Conservation (phyloP, 2,329 filamentous ascomycete genomes). For the Piedraia hortae region DNA sequence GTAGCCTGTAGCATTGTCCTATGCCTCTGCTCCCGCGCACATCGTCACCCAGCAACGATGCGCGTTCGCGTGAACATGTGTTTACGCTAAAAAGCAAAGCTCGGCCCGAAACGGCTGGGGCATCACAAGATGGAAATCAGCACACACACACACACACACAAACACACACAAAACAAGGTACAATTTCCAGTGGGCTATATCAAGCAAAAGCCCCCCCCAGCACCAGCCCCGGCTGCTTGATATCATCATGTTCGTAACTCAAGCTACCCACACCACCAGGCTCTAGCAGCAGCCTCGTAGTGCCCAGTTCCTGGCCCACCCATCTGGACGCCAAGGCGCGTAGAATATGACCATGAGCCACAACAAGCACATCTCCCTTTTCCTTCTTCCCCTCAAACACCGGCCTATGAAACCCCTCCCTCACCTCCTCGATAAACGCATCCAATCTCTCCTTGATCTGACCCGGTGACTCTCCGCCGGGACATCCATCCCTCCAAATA, state of each 20-base stretch:
- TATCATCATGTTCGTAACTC: constrained; percentile 23
- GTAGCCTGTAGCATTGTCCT: not conserved
- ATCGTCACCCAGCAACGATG: not conserved
- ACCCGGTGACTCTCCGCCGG: constrained; percentile 41
- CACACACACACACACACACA: no score
- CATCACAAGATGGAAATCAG: no score
- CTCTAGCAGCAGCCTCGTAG: constrained; percentile 59
- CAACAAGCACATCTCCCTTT: constrained; percentile 39
- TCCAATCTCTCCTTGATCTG: constrained; percentile 51
- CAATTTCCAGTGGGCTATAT: no score
- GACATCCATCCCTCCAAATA: constrained; percentile 71
- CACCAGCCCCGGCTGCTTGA: constrained; percentile 24
- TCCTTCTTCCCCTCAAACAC: constrained; percentile 24
- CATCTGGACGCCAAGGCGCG: constrained; percentile 71
- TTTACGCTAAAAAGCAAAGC: constrained; percentile 1
- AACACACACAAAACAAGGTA: no score
- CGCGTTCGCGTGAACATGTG: not conserved
- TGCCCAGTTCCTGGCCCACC: constrained; percentile 44
- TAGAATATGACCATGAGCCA: constrained; percentile 76
- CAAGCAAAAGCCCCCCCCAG: constrained; percentile 24
- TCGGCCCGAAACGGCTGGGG: no score
- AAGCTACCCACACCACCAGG: constrained; percentile 24
- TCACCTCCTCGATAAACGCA: constrained; percentile 45
- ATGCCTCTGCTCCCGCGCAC: not conserved
- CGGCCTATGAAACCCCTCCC: constrained; percentile 23